Percentiles rank a stretch among this genome's conserved stretches.
Conservation (phyloP, 1,284 basidiomycete genomes). For the Mycosarcoma mackinlayi region DNA sequence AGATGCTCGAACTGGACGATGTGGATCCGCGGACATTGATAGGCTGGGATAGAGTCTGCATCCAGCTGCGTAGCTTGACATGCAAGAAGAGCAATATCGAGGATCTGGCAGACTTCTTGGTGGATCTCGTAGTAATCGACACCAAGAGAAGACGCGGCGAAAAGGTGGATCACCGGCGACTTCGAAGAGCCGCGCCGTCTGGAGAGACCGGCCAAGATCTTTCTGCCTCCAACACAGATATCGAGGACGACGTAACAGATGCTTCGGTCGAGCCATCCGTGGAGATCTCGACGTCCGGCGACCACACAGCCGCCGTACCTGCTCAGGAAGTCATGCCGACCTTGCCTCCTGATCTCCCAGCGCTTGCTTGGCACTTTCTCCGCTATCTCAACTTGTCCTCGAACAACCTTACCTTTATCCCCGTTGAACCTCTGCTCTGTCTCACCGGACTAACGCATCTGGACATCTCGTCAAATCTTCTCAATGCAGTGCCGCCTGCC, state of each 20-base stretch:
- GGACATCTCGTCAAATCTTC: slow-evolving; percentile 69
- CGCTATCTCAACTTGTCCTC: slow-evolving; percentile 82
- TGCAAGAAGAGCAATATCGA: slow-evolving; percentile 82
- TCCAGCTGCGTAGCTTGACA: slow-evolving; percentile 78
- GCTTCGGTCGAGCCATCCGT: no score
- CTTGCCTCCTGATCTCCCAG: slow-evolving; percentile 72
- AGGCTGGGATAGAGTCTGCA: slow-evolving; percentile 83
- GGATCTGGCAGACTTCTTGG: slow-evolving; percentile 82
- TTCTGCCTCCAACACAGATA: slow-evolving; percentile 10
- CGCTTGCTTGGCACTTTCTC: slow-evolving; percentile 81
- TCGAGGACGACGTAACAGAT: slow-evolving; percentile 1
- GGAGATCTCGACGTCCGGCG: neutral
- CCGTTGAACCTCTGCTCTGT: slow-evolving; percentile 71
- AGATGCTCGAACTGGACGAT: slow-evolving; percentile 78
- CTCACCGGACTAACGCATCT: slow-evolving; percentile 71
- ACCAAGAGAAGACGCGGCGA: slow-evolving; percentile 62
- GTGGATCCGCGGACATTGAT: slow-evolving; percentile 84
- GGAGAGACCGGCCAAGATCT: slow-evolving; percentile 1
- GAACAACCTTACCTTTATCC: slow-evolving; percentile 85
- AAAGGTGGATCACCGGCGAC: slow-evolving; percentile 16
- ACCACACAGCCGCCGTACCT: neutral
- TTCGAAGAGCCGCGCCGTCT: slow-evolving; percentile 6
- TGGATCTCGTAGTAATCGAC: slow-evolving; percentile 81
- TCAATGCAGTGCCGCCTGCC: slow-evolving; percentile 74
- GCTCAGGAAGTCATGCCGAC: slow-evolving; percentile 72